phyloP scores from a whole-genome alignment of 2,329 filamentous ascomycete genomes.

The Lasiodiplodia theobromae region DNA sequence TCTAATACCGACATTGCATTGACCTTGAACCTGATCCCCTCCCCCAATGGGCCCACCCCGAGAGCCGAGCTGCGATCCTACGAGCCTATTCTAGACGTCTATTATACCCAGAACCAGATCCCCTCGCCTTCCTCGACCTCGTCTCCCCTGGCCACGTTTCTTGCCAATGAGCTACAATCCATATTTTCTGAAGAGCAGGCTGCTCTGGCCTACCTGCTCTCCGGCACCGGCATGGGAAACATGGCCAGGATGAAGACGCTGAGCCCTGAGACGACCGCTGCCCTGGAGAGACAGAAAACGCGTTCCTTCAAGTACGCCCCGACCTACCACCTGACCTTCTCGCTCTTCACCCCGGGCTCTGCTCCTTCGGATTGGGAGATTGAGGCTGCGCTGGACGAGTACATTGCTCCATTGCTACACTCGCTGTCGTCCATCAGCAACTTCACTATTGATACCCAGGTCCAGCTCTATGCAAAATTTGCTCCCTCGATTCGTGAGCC shows the following conservation, averaged over 20 bases:
- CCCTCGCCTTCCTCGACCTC: slow-evolving; percentile 72
- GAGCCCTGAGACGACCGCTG: slow-evolving; percentile 50
- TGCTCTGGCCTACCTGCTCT: slow-evolving; percentile 65
- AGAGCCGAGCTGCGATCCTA: slow-evolving; percentile 72
- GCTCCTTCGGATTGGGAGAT: slow-evolving; percentile 90
- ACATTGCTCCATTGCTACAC: slow-evolving; percentile 81
- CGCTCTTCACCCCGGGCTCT: slow-evolving; percentile 83
- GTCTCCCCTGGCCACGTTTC: slow-evolving; percentile 76
- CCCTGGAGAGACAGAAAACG: slow-evolving; percentile 74
- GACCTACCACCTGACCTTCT: slow-evolving; percentile 95
- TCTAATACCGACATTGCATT: slow-evolving; percentile 65
- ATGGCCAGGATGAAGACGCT: slow-evolving; percentile 60
- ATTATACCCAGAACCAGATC: slow-evolving; percentile 73
- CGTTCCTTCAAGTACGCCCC: slow-evolving; percentile 89
- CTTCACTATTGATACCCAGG: slow-evolving; percentile 94
- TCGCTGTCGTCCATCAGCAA: slow-evolving; percentile 85
- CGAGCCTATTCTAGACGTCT: slow-evolving; percentile 75
- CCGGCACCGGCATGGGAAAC: slow-evolving; percentile 52
- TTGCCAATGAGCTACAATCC: slow-evolving; percentile 77
- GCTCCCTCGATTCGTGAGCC: slow-evolving; percentile 68
- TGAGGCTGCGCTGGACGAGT: slow-evolving; percentile 78
- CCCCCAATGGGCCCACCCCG: slow-evolving; percentile 59
- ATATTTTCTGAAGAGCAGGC: slow-evolving; percentile 90
- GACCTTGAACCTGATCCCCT: slow-evolving; percentile 73
- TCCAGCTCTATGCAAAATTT: slow-evolving; percentile 85